A percentile compares a stretch with the other conserved stretches of the same genome.
phyloP scores from a whole-genome alignment of 1,139 yeast species.

The Yamadazyma oceani region DNA sequence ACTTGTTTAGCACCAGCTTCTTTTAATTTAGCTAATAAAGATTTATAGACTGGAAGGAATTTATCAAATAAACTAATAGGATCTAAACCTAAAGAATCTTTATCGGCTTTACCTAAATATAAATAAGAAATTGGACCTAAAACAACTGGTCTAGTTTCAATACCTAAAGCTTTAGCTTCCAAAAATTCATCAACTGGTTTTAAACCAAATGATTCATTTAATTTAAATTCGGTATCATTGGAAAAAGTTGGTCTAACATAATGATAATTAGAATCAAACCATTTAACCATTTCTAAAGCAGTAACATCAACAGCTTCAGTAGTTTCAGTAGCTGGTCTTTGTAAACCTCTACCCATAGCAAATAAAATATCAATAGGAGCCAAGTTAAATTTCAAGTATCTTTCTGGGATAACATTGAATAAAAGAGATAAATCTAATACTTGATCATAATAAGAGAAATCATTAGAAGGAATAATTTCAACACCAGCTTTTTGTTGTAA shows the following conservation, averaged over 20 bases:
- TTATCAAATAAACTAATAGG: slow-evolving; percentile 87
- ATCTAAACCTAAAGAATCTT: slow-evolving; percentile 92
- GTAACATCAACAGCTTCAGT: slow-evolving; percentile 94
- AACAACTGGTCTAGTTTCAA: slow-evolving; percentile 95
- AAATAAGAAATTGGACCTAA: slow-evolving; percentile 96
- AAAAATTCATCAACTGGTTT: slow-evolving; percentile 97
- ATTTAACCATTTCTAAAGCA: slow-evolving; percentile 99
- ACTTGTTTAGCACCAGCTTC: slow-evolving; percentile 94
- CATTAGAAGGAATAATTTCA: slow-evolving; percentile 94
- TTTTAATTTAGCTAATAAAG: slow-evolving; percentile 81
- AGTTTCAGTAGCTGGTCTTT: slow-evolving; percentile 90
- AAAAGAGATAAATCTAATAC: slow-evolving; percentile 88
- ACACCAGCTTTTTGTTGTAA: slow-evolving; percentile 97
- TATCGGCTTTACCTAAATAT: slow-evolving; percentile 96
- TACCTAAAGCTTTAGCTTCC: slow-evolving; percentile 96
- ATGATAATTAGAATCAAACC: slow-evolving; percentile 99
- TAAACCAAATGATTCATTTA: slow-evolving; percentile 67
- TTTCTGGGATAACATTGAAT: slow-evolving; percentile 94
- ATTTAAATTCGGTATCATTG: slow-evolving; percentile 91
- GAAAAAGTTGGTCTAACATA: slow-evolving; percentile 99
- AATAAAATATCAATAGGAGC: slow-evolving; percentile 89
- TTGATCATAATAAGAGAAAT: slow-evolving; percentile 97
- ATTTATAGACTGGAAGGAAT: slow-evolving; percentile 88
- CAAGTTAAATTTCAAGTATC: slow-evolving; percentile 90
- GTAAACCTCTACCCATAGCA: slow-evolving; percentile 99